Base-by-base conservation (phyloP, 768 basidiomycete genomes). In the Filobasidium wieringae region DNA sequence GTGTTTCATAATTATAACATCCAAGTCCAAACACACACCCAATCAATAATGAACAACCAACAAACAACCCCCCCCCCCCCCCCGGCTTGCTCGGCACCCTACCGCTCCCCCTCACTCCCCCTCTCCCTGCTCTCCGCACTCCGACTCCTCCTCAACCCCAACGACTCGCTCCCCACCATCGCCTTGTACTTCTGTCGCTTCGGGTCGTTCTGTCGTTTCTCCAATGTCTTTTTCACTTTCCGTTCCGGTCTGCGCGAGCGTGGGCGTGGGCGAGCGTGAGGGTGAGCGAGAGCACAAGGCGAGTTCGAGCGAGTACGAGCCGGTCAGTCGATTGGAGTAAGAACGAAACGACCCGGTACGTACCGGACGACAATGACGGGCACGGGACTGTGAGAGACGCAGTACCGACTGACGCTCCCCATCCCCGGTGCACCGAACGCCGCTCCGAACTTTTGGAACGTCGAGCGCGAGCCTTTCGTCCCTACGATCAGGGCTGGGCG, bases 331-430 rank as follows among this genome's bases (percentile, higher is more conserved):
- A 19, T 17, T 37, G 26, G 37, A 34, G 50, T 39, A 8, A 33
- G 51, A 34, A 30, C 22, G 31, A 14, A 40, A n/a, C 14, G 19
- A 47, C 11, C 3, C 24, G 56, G 17, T 22, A 30, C 74, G 17
- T 66, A 73, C 54, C 89, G 80, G 39, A 97, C 91, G 52, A 97
- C 93, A 61, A 97, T 90, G 64, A 95, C 87, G 1, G 93, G 93
- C 0, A 99, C 89, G 1, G 93, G 90, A 0, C 89, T 91, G 68
- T 88, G 90, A 17, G 86, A 85, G 40, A 95, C 81, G 61, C 87
- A 88, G 61, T 71, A 82, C 71, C 79, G 78, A 0, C 79, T 80
- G 7, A 85, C 82, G 24, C 81, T 81, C 12, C 84, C 85, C 64
- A 86, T 80, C 12, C 77, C 81, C 45, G 78, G 77, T 50, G 77